Conservation (phyloP, 1,284 basidiomycete species). For the Boletus holoroseus region DNA sequence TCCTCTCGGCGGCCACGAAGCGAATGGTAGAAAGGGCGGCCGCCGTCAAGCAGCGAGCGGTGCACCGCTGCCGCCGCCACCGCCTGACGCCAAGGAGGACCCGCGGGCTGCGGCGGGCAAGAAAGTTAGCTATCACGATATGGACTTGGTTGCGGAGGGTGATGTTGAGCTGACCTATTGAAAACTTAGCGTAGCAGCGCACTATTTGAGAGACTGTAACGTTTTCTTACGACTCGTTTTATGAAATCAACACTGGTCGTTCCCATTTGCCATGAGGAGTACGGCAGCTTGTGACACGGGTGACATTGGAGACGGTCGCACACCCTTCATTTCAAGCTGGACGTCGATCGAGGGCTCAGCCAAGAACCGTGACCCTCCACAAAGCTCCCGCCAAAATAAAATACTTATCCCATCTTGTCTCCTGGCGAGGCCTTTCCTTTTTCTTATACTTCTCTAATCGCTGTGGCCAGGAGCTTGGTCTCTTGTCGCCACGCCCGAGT, state of each 20-base stretch:
- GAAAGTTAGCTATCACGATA: conserved; percentile 81
- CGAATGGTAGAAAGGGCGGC: conserved; percentile 37
- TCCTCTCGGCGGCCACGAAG: conserved; percentile 37
- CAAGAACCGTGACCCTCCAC: conserved; percentile 14
- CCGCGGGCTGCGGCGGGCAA: conserved; percentile 77
- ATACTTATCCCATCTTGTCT: conserved; percentile 20
- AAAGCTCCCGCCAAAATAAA: conserved; percentile 17
- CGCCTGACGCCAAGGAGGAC: conserved; percentile 80
- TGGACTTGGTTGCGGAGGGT: conserved; percentile 82
- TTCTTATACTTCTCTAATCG: conserved; percentile 16
- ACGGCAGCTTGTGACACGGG: conserved; percentile 30
- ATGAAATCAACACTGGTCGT: conserved; percentile 27
- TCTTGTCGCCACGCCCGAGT: conserved; percentile 10
- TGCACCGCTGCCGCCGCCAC: conserved; percentile 62
- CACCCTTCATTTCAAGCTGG: conserved; percentile 28
- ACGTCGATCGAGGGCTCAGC: conserved; percentile 33
- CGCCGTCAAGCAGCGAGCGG: conserved; percentile 36
- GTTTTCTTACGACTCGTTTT: conserved; percentile 19
- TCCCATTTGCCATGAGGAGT: conserved; percentile 29
- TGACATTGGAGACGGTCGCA: conserved; percentile 21
- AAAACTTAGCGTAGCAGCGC: conserved; percentile 31
- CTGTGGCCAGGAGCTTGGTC: conserved; percentile 16
- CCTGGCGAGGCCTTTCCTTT: conserved; percentile 27
- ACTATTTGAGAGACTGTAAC: conserved; percentile 25
- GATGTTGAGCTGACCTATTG: conserved; percentile 76